phyloP scores from a whole-genome alignment of 1,284 basidiomycete species.

The Irpex sp. region DNA sequence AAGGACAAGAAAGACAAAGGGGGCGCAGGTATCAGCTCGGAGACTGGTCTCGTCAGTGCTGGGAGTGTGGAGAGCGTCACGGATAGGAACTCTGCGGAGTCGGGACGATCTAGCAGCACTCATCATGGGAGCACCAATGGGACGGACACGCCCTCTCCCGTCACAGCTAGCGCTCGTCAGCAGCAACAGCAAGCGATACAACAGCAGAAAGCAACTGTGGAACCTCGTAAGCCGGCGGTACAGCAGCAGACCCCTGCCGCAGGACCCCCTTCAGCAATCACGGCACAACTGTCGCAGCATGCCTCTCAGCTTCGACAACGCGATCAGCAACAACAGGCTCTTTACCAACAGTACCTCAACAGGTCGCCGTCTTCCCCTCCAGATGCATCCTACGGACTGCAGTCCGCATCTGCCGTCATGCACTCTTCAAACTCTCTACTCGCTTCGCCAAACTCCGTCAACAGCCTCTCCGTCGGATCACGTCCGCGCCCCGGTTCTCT shows the following conservation, averaged over 20 bases:
- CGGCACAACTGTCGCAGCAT: slow-evolving; percentile 33
- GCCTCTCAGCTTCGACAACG: slow-evolving; percentile 75
- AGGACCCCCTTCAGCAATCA: slow-evolving; percentile 12
- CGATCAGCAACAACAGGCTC: slow-evolving; percentile 84
- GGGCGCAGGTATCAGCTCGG: slow-evolving; percentile 36
- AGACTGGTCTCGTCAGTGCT: slow-evolving; percentile 24
- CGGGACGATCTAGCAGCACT: slow-evolving; percentile 43
- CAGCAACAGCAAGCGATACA: slow-evolving; percentile 42
- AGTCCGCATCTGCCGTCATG: slow-evolving; percentile 59
- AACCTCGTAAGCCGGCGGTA: slow-evolving; percentile 28
- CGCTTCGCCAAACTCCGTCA: slow-evolving; percentile 31
- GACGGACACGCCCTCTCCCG: slow-evolving; percentile 31
- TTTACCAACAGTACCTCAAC: slow-evolving; percentile 87
- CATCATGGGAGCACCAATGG: slow-evolving; percentile 14
- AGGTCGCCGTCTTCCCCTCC: slow-evolving; percentile 74
- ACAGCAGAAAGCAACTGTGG: slow-evolving; percentile 30
- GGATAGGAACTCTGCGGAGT: slow-evolving; percentile 48
- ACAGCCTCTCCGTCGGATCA: slow-evolving; percentile 37
- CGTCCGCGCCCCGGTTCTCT: slow-evolving; percentile 70
- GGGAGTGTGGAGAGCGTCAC: slow-evolving; percentile 13
- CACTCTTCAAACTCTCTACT: slow-evolving; percentile 39
- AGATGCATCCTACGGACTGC: slow-evolving; percentile 66
- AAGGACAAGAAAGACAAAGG: slow-evolving; percentile 77
- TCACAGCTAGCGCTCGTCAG: slow-evolving; percentile 47
- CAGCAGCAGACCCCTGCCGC: slow-evolving; percentile 18